These are phyloP conservation scores for Fusarium sp. DNA, from an alignment of 2,329 filamentous ascomycete species.

Conservation along the genomic window DNA sequence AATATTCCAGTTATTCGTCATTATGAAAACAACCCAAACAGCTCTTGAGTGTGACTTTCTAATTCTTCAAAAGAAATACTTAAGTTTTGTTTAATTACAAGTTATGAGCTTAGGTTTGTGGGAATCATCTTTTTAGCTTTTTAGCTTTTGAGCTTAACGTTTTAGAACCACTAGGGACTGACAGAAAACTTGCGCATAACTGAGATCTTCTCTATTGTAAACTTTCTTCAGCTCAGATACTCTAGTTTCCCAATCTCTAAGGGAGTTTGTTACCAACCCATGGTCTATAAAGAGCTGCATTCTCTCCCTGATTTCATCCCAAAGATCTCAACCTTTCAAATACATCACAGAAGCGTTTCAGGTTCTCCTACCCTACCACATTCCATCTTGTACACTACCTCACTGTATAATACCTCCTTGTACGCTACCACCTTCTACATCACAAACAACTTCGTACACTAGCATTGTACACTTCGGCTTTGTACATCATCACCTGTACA, in stretches of 20 bases:
- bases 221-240: no score
- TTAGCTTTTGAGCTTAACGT: no score
- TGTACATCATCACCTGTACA: not conserved
- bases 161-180: no score
- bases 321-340: not conserved
- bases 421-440: no score
- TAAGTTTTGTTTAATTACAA: no score
- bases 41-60: no score
- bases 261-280: no score
- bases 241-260: not conserved
- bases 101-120: no score
- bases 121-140: no score
- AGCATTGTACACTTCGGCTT: not conserved
- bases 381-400: not conserved
- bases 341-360: not conserved
- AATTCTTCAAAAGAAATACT: no score
- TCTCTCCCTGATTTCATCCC: no score
- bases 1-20: not conserved
- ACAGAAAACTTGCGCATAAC: not conserved
- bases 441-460: no score
- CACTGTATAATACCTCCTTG: not conserved
- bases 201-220: rapidly evolving
- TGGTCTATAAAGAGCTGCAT: not conserved
- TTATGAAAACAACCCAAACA: not conserved
- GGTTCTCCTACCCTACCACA: rapidly evolving